Conservation (phyloP, 371 early-diverging fungal species). For the Mortierella sp. region DNA sequence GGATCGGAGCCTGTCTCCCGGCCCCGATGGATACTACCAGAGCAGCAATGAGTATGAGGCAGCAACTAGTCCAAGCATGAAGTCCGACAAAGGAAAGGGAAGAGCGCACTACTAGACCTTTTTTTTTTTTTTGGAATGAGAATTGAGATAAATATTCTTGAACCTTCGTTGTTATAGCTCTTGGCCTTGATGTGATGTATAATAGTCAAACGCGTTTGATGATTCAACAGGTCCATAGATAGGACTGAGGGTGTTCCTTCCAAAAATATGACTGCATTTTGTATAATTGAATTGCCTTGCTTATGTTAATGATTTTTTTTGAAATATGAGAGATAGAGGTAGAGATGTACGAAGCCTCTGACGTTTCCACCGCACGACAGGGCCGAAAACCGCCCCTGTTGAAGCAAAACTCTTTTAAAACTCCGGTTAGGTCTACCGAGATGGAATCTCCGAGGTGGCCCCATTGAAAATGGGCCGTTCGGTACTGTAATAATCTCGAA, state of each 20-base stretch:
- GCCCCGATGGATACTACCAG: constrained; percentile 35
- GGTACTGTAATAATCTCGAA: constrained; percentile 15
- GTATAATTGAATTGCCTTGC: background rate
- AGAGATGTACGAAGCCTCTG: constrained; percentile 37
- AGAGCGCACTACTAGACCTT: constrained; percentile 11
- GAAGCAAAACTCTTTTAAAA: constrained; percentile 42
- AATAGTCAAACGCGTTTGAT: no score
- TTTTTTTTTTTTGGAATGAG: background rate
- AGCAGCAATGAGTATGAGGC: constrained; percentile 52
- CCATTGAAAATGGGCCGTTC: constrained; percentile 7
- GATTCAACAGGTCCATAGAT: no score
- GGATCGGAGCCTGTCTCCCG: constrained; percentile 19
- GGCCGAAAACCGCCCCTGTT: constrained; percentile 31
- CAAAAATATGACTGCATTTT: no score
- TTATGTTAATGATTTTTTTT: background rate
- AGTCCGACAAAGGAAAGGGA: constrained; percentile 28
- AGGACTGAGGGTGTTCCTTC: no score
- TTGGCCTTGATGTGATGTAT: no score
- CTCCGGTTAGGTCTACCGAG: constrained; percentile 29
- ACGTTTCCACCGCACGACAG: constrained; percentile 26
- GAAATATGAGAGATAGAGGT: background rate
- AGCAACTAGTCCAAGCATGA: constrained; percentile 51
- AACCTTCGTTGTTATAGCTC: no score
- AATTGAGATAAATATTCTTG: background rate
- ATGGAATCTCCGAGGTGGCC: constrained; percentile 37